Evolutionary conservation across 1,284 basidiomycete species (phyloP), one percentile per base, ranked within the genome.

Genomic region (Anthracocystis walkeri): DNA sequence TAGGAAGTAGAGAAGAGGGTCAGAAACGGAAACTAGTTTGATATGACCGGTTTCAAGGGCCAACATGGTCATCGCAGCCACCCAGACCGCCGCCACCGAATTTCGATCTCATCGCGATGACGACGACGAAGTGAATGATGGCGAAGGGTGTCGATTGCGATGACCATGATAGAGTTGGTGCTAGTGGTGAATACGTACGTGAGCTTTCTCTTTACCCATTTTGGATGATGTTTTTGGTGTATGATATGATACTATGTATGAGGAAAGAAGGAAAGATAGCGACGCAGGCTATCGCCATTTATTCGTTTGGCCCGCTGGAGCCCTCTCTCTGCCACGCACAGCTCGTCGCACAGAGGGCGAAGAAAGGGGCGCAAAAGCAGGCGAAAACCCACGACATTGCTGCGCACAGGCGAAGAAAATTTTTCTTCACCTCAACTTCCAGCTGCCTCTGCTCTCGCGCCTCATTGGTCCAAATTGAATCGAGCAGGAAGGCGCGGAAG

Each of bases 171-270:
- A n/a, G 8, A 45, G 45, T 29, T 35, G 41, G 18, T 44, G 38
- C 41, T 20, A 10, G 31, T 46, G 54, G 45, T 8, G 53, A 44
- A 40, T 61, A 78, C 77, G 55, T 71, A 80, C 78, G 78, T 79
- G 77, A 71, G 64, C 52, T 53, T 81, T 79, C 53, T 81, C 77
- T 60, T 81, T 81, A 55, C 79, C 79, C 79, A 81, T 81, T 70
- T 58, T 81, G 75, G 33, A 73, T 68, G 66, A 60, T 67, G 56
- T 64, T 70, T 54, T 71, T 54, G 46, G 29, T 60, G 53, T 65
- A 49, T 66, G 75, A 21, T 58, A 65, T 77, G 70, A 72, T 75
- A 75, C 68, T 65, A 59, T 74, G 68, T 73, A 66, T 77, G 75
- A 57, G 57, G 73, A 41, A 56, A 64, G 67, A 50, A 66, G 48